These are phyloP conservation scores for Stagonosporopsis cucurbitacearum DNA, from an alignment of 2,329 filamentous ascomycete species.

Conservation along the genomic window DNA sequence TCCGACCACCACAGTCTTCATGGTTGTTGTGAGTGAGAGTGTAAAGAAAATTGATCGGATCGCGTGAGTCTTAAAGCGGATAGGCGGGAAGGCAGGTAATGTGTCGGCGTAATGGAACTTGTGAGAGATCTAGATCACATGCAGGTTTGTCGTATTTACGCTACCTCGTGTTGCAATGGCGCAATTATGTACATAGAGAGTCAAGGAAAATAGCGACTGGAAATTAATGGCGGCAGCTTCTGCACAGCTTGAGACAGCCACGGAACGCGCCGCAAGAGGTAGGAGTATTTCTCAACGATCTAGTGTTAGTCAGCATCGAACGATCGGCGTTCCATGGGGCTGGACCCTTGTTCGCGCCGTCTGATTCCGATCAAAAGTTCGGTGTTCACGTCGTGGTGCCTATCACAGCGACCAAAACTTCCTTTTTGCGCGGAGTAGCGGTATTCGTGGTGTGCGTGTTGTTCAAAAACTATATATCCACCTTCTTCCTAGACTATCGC, in stretches of 20 bases:
- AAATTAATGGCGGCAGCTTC: conserved; percentile 10
- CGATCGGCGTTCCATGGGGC: conserved; percentile 24
- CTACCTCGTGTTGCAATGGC: conserved; percentile 1
- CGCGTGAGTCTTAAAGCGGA: conserved; percentile 16
- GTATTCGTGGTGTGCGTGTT: conserved; percentile 6
- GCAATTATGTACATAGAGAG: conserved; percentile 10
- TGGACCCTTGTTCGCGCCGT: conserved; percentile 21
- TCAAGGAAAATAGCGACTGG: neutral
- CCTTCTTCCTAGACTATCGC: neutral
- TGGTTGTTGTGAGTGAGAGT: conserved; percentile 12
- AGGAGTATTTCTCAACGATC: conserved; percentile 20
- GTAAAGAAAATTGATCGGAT: conserved; percentile 7
- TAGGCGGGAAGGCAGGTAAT: conserved; percentile 9
- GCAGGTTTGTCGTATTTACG: neutral
- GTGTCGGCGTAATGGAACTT: conserved; percentile 16
- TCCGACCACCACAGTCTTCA: conserved; percentile 82
- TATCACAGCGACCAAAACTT: conserved; percentile 4
- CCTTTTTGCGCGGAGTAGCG: conserved; percentile 28
- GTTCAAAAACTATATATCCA: conserved; percentile 9
- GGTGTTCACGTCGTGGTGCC: conserved; percentile 2
- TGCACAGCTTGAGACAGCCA: conserved; percentile 9
- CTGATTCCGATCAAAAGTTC: conserved; percentile 5
- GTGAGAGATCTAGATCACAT: conserved; percentile 12
- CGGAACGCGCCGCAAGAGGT: conserved; percentile 26
- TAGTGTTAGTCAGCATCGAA: conserved; percentile 29